Percentiles rank a stretch among this genome's conserved stretches.
phyloP scores from a whole-genome alignment of 2,329 filamentous ascomycete species.

The Teratosphaeria epicoccoides region DNA sequence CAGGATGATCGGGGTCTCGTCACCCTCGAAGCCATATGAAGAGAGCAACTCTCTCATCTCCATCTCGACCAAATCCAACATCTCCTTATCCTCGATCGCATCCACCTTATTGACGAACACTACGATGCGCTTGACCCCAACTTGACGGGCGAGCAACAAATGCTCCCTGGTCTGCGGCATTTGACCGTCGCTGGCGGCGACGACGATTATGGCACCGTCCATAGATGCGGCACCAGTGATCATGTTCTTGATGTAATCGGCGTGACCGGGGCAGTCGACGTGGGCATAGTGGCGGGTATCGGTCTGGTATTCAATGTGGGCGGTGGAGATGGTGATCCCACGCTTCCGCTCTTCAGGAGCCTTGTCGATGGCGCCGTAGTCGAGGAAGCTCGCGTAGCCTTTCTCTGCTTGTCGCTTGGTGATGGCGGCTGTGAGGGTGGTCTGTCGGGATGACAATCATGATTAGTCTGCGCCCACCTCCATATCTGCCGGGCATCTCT shows the following conservation, averaged over 20 bases:
- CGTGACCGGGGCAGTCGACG: slow-evolving; percentile 99
- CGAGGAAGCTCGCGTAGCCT: slow-evolving; percentile 86
- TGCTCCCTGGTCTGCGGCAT: slow-evolving; percentile 99
- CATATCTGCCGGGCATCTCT: too few species aligned
- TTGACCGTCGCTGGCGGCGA: slow-evolving; percentile 95
- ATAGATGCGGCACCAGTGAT: slow-evolving; percentile 99
- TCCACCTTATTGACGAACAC: slow-evolving; percentile 99
- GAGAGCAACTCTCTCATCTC: slow-evolving; percentile 96
- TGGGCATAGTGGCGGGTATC: slow-evolving; percentile 94
- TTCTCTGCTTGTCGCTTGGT: slow-evolving; percentile 96
- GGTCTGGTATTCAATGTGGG: slow-evolving; percentile 97
- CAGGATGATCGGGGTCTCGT: slow-evolving; percentile 94
- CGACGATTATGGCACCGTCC: slow-evolving; percentile 98
- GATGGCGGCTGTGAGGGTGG: slow-evolving; percentile 94
- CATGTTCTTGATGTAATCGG: slow-evolving; percentile 99
- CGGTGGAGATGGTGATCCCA: slow-evolving; percentile 98
- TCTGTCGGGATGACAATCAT: slow-evolving; percentile 44
- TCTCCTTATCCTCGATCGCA: slow-evolving; percentile 92
- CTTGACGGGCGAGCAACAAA: slow-evolving; percentile 91
- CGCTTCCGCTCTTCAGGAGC: slow-evolving; percentile 98
- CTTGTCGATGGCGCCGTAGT: slow-evolving; percentile 98
- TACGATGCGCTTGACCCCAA: slow-evolving; percentile 95
- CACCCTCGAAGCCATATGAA: slow-evolving; percentile 93
- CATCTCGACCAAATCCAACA: slow-evolving; percentile 99
- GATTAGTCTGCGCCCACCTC: background rate